Percentiles rank a stretch among this genome's conserved stretches.
phyloP scores from a whole-genome alignment of 75 land plant genomes.

The Selaginella moellendorffii region DNA sequence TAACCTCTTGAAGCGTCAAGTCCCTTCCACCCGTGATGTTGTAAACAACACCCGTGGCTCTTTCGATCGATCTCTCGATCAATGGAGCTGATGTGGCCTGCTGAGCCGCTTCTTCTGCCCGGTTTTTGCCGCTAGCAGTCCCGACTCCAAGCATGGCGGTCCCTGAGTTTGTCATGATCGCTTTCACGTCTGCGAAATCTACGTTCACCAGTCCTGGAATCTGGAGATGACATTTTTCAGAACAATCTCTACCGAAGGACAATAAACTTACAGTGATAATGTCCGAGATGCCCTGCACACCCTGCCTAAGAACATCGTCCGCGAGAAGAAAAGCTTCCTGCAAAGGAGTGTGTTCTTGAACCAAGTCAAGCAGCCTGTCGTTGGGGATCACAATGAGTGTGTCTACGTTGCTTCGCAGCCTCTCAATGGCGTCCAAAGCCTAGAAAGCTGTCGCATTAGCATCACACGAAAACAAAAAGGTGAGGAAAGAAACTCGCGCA shows the following conservation, averaged over 20 bases:
- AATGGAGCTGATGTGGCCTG: constrained; percentile 92
- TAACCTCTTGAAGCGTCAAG: constrained; percentile 89
- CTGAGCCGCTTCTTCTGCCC: constrained; percentile 90
- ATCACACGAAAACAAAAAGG: too few relatives aligned
- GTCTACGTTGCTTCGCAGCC: constrained; percentile 18
- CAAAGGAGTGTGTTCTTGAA: constrained; percentile 20
- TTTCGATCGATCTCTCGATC: constrained; percentile 76
- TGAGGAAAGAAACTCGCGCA: too few relatives aligned
- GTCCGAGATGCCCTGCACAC: constrained; percentile 6
- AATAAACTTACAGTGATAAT: constrained; percentile 8
- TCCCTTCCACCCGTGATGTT: constrained; percentile 94
- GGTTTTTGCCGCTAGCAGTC: constrained; percentile 79
- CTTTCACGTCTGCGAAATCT: constrained; percentile 94
- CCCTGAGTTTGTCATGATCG: constrained; percentile 84
- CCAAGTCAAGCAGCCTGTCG: constrained; percentile 23
- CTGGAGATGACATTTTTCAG: constrained; percentile 28
- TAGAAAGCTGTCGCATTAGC: too few relatives aligned
- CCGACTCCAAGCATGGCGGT: constrained; percentile 96
- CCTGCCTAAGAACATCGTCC: constrained; percentile 28
- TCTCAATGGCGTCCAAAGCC: constrained; percentile 22
- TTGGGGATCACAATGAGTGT: constrained; percentile 28
- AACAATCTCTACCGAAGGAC: too few relatives aligned
- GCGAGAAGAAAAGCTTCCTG: constrained; percentile 31
- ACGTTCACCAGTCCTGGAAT: constrained; percentile 93
- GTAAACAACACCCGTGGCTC: constrained; percentile 89